A percentile compares a stretch with the other conserved stretches of the same genome.
phyloP scores from a whole-genome alignment of 257 asterid species.

The Euphrasia confusa region DNA sequence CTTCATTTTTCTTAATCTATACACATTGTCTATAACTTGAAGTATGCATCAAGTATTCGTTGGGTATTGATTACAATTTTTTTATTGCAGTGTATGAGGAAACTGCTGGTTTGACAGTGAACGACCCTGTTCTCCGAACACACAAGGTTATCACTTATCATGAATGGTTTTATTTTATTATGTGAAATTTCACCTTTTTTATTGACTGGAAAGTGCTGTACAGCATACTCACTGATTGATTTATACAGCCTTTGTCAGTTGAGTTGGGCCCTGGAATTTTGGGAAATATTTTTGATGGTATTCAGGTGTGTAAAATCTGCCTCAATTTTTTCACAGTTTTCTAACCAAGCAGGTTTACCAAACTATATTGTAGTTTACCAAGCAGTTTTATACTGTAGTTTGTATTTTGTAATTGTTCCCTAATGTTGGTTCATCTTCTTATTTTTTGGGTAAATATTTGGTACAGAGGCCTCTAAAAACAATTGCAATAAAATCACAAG shows the following conservation, averaged over 20 bases:
- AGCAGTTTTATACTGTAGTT: too few relatives aligned
- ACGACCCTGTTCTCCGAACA: slow-evolving; percentile 95
- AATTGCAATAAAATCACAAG: slow-evolving; percentile 89
- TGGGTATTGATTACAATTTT: slow-evolving; percentile 12
- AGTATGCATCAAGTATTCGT: background rate
- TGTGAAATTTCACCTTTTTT: background rate
- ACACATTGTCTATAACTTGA: background rate
- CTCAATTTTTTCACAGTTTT: background rate
- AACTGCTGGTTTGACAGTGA: slow-evolving; percentile 93
- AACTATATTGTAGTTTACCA: too few relatives aligned
- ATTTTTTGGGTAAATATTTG: slow-evolving; percentile 22
- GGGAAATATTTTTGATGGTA: slow-evolving; percentile 95
- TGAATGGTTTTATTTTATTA: slow-evolving; percentile 15
- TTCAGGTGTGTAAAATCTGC: slow-evolving; percentile 57
- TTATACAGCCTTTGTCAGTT: slow-evolving; percentile 84
- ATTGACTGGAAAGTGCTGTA: background rate
- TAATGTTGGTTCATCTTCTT: slow-evolving; percentile 18
- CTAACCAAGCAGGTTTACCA: slow-evolving; percentile 6
- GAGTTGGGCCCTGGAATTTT: slow-evolving; percentile 96
- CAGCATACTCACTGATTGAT: slow-evolving; percentile 3
- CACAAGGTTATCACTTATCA: slow-evolving; percentile 63
- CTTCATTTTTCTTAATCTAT: background rate
- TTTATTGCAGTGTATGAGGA: slow-evolving; percentile 83
- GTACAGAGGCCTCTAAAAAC: slow-evolving; percentile 97
- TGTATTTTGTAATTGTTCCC: slow-evolving; percentile 3